Conservation (phyloP, 345 rosid species). For the Syzygium jambos region DNA sequence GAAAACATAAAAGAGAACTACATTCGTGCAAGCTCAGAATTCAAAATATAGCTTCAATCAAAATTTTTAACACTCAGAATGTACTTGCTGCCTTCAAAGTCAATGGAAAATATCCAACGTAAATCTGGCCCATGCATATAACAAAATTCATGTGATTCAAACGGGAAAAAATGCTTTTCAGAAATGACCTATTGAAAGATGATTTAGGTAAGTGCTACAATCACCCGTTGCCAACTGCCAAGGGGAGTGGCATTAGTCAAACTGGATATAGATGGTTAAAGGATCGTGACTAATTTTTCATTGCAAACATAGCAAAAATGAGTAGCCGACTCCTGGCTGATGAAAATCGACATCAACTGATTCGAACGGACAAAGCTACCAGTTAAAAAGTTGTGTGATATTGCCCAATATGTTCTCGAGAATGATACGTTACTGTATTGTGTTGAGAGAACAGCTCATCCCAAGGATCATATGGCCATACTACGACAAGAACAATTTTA, state of each 20-base stretch:
- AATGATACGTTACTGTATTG: not conserved
- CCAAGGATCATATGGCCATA: not conserved
- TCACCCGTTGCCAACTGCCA: not conserved
- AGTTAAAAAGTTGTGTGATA: not conserved
- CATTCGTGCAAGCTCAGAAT: not conserved
- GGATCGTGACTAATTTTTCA: not conserved
- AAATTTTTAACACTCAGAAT: not conserved
- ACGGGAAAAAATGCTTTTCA: not conserved
- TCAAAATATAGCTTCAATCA: not conserved
- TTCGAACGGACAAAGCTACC: not conserved
- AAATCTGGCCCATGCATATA: not conserved
- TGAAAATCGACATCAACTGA: not conserved
- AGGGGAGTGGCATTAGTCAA: not conserved
- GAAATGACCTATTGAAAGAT: not conserved
- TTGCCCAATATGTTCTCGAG: not conserved
- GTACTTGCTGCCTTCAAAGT: not conserved
- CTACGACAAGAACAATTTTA: not conserved
- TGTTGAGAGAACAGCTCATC: not conserved
- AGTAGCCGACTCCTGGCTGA: not conserved
- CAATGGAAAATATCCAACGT: not conserved
- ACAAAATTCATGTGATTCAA: not conserved
- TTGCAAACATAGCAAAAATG: not conserved
- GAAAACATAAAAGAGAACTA: not conserved
- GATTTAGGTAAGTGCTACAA: not conserved
- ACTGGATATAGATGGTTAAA: not conserved